A percentile compares a stretch with the other conserved stretches of the same genome.
These are phyloP conservation scores for Amniculicola lignicola DNA, from an alignment of 495 filamentous ascomycete genomes.

Conservation along the genomic window DNA sequence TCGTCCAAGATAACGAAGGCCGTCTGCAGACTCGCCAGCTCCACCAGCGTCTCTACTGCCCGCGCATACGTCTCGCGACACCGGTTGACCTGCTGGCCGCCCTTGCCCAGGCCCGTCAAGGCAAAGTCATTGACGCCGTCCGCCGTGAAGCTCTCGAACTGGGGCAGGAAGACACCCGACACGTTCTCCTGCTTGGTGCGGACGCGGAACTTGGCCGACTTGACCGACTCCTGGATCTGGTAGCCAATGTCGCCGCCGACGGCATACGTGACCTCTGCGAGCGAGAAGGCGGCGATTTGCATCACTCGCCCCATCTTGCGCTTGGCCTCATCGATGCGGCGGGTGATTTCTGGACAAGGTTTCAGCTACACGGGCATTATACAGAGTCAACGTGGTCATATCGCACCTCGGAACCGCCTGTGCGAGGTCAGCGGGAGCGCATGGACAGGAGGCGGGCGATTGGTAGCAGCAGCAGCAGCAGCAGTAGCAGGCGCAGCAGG, in stretches of 20 bases:
- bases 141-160: conserved; percentile 82
- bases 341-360: conserved; percentile 71
- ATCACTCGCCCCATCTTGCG: conserved; percentile 99
- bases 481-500: too few relatives aligned
- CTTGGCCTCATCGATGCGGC: conserved; percentile 97
- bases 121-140: conserved; percentile 96
- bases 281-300: conserved; percentile 96
- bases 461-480: too few relatives aligned
- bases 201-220: conserved; percentile 85
- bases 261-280: conserved; percentile 96
- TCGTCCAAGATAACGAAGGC: conserved; percentile 98
- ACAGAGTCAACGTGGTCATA: neutral
- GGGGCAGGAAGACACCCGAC: conserved; percentile 86
- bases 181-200: conserved; percentile 98
- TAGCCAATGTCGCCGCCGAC: conserved; percentile 94
- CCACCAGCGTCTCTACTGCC: conserved; percentile 93
- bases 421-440: too few relatives aligned
- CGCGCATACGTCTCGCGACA: conserved; percentile 96
- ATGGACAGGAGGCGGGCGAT: too few relatives aligned
- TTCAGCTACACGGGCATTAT: conserved; percentile 19
- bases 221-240: conserved; percentile 94
- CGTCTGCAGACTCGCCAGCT: conserved; percentile 94
- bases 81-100: conserved; percentile 92
- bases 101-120: conserved; percentile 92
- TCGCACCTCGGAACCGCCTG: conserved; percentile 82